A percentile compares a stretch with the other conserved stretches of the same genome.
These are phyloP conservation scores for Xerocomellus chrysenteron DNA, from an alignment of 768 basidiomycete species.

Conservation along the genomic window DNA sequence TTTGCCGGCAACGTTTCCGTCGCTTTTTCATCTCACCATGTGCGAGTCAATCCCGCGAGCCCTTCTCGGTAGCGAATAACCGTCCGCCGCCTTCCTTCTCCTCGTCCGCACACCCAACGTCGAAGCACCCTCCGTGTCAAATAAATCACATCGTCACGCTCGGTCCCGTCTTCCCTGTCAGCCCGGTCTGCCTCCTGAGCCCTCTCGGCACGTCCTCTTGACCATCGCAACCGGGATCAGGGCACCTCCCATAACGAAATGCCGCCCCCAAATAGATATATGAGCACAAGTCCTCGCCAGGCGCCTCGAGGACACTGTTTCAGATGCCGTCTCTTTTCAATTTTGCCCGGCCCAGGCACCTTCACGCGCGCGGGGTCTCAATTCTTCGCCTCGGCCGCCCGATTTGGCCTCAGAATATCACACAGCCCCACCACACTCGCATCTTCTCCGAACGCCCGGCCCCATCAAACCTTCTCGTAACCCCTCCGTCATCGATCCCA, in stretches of 20 bases:
- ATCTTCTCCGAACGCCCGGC: constrained; percentile 10
- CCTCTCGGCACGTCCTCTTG: background rate
- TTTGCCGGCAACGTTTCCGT: constrained; percentile 33
- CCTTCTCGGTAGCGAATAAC: constrained; percentile 39
- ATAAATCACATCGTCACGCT: constrained; percentile 5
- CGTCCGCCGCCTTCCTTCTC: constrained; percentile 14
- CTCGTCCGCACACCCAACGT: constrained; percentile 11
- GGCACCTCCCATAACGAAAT: constrained; percentile 17
- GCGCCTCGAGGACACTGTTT: constrained; percentile 30
- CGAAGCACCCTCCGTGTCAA: constrained; percentile 19
- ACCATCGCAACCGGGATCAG: constrained; percentile 23
- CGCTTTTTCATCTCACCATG: constrained; percentile 29
- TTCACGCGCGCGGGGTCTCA: constrained; percentile 24
- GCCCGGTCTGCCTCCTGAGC: background rate
- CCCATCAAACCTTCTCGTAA: constrained; percentile 21
- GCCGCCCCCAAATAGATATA: constrained; percentile 25
- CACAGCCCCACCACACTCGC: constrained; percentile 23
- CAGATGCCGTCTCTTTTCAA: constrained; percentile 27
- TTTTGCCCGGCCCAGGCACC: constrained; percentile 28
- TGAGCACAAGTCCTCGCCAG: constrained; percentile 9
- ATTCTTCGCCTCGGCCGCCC: constrained; percentile 17
- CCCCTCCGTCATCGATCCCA: constrained; percentile 22
- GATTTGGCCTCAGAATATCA: constrained; percentile 18
- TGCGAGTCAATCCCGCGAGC: constrained; percentile 31
- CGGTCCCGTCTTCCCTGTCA: constrained; percentile 14